Base-by-base conservation (phyloP, 495 filamentous ascomycete genomes). In the Rostrohypoxylon terebratum region DNA sequence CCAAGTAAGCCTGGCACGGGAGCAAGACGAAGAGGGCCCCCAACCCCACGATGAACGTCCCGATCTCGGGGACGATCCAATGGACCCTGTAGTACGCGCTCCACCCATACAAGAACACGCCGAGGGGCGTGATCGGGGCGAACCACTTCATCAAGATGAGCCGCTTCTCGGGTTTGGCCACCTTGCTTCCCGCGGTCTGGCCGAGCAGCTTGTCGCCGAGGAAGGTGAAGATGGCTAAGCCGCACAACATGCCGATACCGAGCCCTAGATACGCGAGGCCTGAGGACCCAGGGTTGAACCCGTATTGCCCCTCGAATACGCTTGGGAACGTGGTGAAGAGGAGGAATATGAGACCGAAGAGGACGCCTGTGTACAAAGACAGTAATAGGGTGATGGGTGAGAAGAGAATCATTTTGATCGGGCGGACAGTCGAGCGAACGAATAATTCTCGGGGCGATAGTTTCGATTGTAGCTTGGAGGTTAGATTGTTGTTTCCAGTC, bases 51-150 rank as follows among this genome's bases (percentile, higher is more conserved):
- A 83, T 76, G 1, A 79, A 62, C 21, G 80, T 79, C 3, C 72
- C 85, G 55, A 88, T 81, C 63, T 84, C 82, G 2, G 85, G 82
- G n/a, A 85, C 81, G 33, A 86, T 84, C 86, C 86, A 89, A 16
- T 73, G 50, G 11, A 70, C 50, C 9, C 66, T 75, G 47, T 77
- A 71, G 23, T 79, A 69, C 13, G 70, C 74, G 11, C 69, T 67
- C 82, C 81, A 75, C 0, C 82, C 82, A 65, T 83, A 81, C 16
- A 71, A 20, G 63, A 75, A 75, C 18, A 58, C 62, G 6, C 73
- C 73, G 21, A 73, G 23, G 3, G 72, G 71, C 1, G 69, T 68
- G 18, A 70, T 72, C 8, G 73, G 73, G 1, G 73, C 69, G 23
- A 75, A 54, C 69, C 70, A 76, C 42, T 73, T 76, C 73, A 76